A percentile compares a stretch with the other conserved stretches of the same genome.
phyloP scores from a whole-genome alignment of 2,329 filamentous ascomycete species.

The Aulographum hederae region DNA sequence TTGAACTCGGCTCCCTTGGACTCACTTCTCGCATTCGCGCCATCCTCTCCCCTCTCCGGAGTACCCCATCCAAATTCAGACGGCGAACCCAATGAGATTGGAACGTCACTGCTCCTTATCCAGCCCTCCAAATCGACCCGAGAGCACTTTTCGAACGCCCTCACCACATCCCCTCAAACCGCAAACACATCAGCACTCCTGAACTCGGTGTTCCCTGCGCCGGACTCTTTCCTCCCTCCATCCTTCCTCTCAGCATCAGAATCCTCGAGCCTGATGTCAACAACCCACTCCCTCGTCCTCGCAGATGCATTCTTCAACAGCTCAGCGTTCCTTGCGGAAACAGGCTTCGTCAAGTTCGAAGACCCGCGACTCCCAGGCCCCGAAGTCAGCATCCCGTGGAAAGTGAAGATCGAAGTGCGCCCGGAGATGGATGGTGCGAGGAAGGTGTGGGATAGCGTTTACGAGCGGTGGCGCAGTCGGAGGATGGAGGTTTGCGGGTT shows the following conservation, averaged over 20 bases:
- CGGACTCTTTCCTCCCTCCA: constrained; percentile 8
- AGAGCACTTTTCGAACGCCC: constrained; percentile 10
- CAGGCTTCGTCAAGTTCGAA: constrained; percentile 26
- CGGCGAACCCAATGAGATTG: constrained; percentile 14
- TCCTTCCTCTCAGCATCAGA: constrained; percentile 5
- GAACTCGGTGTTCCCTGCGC: constrained; percentile 9
- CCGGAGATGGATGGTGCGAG: constrained; percentile 27
- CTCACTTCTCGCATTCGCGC: constrained; percentile 21
- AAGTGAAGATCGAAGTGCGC: constrained; percentile 19
- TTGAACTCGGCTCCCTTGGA: constrained; percentile 28
- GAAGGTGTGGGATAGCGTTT: constrained; percentile 30
- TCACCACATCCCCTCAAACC: constrained; percentile 12
- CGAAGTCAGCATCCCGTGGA: constrained; percentile 30
- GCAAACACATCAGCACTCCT: constrained; percentile 14
- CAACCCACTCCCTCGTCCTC: background rate
- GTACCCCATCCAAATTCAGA: too few species aligned
- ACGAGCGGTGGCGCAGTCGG: constrained; percentile 28
- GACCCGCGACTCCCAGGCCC: constrained; percentile 30
- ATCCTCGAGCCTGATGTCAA: background rate
- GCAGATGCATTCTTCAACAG: constrained; percentile 20
- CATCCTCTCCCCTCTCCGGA: constrained; percentile 15
- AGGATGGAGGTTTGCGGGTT: constrained; percentile 34
- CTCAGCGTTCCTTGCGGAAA: constrained; percentile 22
- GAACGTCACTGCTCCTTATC: constrained; percentile 19
- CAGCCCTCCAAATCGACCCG: constrained; percentile 16